Evolutionary conservation across 2,329 filamentous ascomycete genomes (phyloP).

Genomic region (Shiraia bambusicola): DNA sequence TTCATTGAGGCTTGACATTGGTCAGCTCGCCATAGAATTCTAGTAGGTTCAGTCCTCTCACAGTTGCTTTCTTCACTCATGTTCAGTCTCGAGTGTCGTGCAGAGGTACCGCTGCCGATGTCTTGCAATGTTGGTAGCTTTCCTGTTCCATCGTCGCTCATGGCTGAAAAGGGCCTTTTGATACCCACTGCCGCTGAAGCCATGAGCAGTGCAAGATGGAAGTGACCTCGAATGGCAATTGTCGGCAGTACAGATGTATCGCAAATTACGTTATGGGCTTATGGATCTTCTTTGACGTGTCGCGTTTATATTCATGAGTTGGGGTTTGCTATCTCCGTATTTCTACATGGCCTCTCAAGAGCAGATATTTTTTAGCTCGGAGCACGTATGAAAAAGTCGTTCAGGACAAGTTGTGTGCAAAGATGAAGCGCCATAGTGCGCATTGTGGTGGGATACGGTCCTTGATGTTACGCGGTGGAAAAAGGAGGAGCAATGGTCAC

Average conservation of each 20-base stretch:
- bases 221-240: no score
- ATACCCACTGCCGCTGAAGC: slow-evolving; percentile 29
- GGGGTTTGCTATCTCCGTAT: no score
- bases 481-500: neutral
- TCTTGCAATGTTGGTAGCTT: slow-evolving; percentile 4
- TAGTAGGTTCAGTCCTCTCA: slow-evolving; percentile 3
- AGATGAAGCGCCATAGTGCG: slow-evolving; percentile 11
- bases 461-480: neutral
- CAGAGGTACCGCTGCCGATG: slow-evolving; percentile 1
- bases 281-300: no score
- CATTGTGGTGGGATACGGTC: slow-evolving; percentile 5
- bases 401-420: neutral
- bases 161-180: slow-evolving; percentile 31
- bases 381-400: neutral
- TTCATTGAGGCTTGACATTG: slow-evolving; percentile 19
- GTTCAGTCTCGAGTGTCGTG: slow-evolving; percentile 6
- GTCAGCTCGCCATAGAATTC: slow-evolving; percentile 5
- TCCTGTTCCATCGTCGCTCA: slow-evolving; percentile 19
- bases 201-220: slow-evolving; percentile 13
- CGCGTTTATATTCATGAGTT: no score
- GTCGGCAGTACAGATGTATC: no score
- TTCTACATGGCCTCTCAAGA: neutral
- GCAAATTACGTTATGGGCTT: no score
- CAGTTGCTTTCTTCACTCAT: slow-evolving; percentile 11
- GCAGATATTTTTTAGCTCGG: slow-evolving; percentile 6